These are phyloP conservation scores for Ophiocytium majus DNA, from an alignment of 352 stramenopile genomes.

Conservation along the genomic window DNA sequence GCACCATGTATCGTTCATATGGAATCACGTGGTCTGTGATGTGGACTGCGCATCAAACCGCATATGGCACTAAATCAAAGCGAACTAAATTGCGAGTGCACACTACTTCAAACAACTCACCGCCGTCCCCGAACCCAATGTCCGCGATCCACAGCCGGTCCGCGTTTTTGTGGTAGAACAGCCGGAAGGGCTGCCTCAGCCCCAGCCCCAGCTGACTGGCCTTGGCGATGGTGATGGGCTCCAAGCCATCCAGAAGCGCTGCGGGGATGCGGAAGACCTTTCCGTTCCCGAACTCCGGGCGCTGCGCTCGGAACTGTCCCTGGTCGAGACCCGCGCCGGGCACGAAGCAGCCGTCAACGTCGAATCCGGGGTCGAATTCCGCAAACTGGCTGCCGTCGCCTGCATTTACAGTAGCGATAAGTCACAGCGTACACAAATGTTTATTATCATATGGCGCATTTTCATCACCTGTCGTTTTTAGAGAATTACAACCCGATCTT, in stretches of 20 bases:
- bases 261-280: constrained; percentile 3
- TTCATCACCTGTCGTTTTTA: too few species aligned
- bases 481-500: too few species aligned
- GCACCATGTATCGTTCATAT: too few species aligned
- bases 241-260: background rate
- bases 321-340: background rate
- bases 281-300: background rate
- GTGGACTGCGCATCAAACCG: background rate
- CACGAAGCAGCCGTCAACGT: background rate
- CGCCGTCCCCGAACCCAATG: background rate
- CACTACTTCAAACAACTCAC: too few species aligned
- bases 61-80: too few species aligned
- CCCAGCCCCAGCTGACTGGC: background rate
- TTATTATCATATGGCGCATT: too few species aligned
- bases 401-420: too few species aligned
- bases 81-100: too few species aligned
- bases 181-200: background rate
- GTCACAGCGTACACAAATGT: too few species aligned
- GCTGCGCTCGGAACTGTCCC: constrained; percentile 2
- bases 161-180: background rate
- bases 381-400: constrained; percentile 12
- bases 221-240: background rate
- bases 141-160: constrained; percentile 14
- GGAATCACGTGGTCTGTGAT: background rate
- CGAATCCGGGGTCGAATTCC: constrained; percentile 8